Conservation (phyloP, 2,329 filamentous ascomycete species). For the Aquanectria penicillioides region DNA sequence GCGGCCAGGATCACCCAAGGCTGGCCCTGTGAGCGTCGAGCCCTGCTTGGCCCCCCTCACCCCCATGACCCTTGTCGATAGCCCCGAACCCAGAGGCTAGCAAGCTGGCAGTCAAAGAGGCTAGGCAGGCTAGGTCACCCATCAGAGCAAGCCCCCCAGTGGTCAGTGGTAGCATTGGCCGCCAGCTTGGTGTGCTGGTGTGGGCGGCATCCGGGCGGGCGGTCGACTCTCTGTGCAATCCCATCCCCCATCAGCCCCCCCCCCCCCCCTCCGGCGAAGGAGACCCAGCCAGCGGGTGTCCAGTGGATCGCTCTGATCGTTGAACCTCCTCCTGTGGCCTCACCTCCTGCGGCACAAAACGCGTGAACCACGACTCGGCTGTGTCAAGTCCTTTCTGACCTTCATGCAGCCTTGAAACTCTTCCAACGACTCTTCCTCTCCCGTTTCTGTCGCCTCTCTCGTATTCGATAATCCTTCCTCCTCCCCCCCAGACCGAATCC, state of each 20-base stretch:
- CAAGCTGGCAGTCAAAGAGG: slow-evolving; percentile 9
- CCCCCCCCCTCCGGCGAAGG: too few species aligned
- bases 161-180: slow-evolving; percentile 33
- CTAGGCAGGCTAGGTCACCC: slow-evolving; percentile 30
- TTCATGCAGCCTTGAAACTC: slow-evolving; percentile 43
- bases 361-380: slow-evolving; percentile 42
- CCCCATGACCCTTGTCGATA: slow-evolving; percentile 7
- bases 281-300: slow-evolving; percentile 12
- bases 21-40: slow-evolving; percentile 13
- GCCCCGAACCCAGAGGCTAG: slow-evolving; percentile 16
- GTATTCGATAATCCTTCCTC: slow-evolving; percentile 14
- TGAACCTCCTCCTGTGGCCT: slow-evolving; percentile 44
- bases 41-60: slow-evolving; percentile 25
- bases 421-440: slow-evolving; percentile 14
- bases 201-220: slow-evolving; percentile 27
- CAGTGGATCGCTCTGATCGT: slow-evolving; percentile 38
- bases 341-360: slow-evolving; percentile 46
- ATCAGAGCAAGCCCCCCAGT: too few species aligned
- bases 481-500: background rate
- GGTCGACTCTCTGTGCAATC: slow-evolving; percentile 16
- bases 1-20: slow-evolving; percentile 23
- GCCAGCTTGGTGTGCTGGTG: slow-evolving; percentile 28
- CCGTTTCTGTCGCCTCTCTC: slow-evolving; percentile 22
- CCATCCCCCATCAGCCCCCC: slow-evolving; percentile 8
- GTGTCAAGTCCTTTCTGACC: slow-evolving; percentile 42